Evolutionary conservation across 2,329 filamentous ascomycete species (phyloP), one percentile per base, ranked within the genome.

Genomic region (Aspergillus spinulosporus): DNA sequence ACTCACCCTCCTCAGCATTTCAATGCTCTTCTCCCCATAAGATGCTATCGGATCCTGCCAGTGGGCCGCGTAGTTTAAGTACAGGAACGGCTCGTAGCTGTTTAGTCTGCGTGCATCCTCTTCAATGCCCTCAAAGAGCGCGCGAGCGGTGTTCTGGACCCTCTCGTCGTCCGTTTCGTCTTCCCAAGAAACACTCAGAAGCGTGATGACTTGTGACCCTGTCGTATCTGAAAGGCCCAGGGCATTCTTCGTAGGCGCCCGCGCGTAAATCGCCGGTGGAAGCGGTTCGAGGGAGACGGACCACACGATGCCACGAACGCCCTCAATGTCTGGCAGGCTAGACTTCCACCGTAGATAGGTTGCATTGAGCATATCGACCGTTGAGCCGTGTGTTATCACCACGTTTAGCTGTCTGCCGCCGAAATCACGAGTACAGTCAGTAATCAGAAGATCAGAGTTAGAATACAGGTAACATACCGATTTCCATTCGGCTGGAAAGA

Each of bases 61-160:
- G 64, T 69, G 66, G 48, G 69, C 69, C 5, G 78, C 78, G 56
- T 80, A 80, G 62, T 80, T 81, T 70, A 80, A 74, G 59, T 80
- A 80, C 14, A 77, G 31, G 21, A 54, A 62, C 2, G 52, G 43
- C 28, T 60, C 49, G 8, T 58, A 60, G 5, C 74, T 44, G 0
- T 68, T 68, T 44, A 63, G 54, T 9, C 63, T 50, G 49, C 68
- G 55, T 4, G 59, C 50, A 26, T 57, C 49, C 8, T 32, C 52
- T 2, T 57, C 52, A 11, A 60, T 44, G 1, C 26, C 46, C 7
- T 49, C 21, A 6, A 44, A 61, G 56, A 75, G 65, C 5, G 12
- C 29, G 3, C 67, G 55, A 9, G 67, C 62, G 15, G 63, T 62
- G 0, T 57, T 39, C 8, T 69, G 61, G 46, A 76, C 62, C 1